Percentiles rank a stretch among this genome's conserved stretches.
Conservation (phyloP, 305 asterid species). For the Euphrasia arctica region DNA sequence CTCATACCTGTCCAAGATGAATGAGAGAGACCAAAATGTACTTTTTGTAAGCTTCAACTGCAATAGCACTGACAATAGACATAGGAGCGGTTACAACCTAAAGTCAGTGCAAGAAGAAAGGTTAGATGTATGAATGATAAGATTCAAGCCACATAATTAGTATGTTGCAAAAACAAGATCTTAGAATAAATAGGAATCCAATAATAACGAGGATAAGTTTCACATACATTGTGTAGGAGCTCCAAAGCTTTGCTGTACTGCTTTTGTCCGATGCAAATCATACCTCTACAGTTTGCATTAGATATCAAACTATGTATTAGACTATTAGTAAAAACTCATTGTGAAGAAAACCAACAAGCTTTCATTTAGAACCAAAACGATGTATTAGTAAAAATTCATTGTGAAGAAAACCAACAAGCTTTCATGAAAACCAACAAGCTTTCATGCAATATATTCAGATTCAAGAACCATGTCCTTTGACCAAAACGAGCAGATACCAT, state of each 20-base stretch:
- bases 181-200: neutral
- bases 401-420: too few species aligned
- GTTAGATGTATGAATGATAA: slow-evolving; percentile 8
- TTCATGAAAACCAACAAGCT: too few species aligned
- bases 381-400: too few species aligned
- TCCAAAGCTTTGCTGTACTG: slow-evolving; percentile 77
- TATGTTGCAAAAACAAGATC: slow-evolving; percentile 16
- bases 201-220: slow-evolving; percentile 19
- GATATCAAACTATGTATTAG: slow-evolving; percentile 26
- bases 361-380: neutral
- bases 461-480: slow-evolving; percentile 16
- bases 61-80: slow-evolving; percentile 73
- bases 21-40: slow-evolving; percentile 86
- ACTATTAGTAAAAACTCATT: slow-evolving; percentile 14
- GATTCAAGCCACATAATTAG: slow-evolving; percentile 9
- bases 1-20: slow-evolving; percentile 84
- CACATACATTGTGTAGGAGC: slow-evolving; percentile 79
- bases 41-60: slow-evolving; percentile 96
- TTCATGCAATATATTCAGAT: slow-evolving; percentile 13
- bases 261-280: slow-evolving; percentile 93
- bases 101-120: slow-evolving; percentile 24
- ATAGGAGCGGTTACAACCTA: slow-evolving; percentile 98
- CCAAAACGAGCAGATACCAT: slow-evolving; percentile 3
- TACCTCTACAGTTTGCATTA: slow-evolving; percentile 55
- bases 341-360: slow-evolving; percentile 19